phyloP scores from a whole-genome alignment of 768 basidiomycete species.

The Rhizopogon roseolus region DNA sequence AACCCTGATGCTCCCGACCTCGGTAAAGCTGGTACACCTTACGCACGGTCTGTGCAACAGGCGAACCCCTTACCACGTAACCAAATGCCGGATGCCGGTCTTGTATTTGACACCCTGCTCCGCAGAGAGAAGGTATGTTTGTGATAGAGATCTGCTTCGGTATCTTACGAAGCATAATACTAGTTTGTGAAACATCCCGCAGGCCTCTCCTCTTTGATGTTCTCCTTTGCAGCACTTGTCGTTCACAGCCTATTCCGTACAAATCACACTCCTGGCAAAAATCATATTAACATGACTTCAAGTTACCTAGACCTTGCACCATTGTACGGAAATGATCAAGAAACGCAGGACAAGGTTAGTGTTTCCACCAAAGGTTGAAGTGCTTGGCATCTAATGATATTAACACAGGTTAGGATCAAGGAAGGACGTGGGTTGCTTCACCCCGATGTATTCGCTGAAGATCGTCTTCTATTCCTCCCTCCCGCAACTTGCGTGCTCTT shows the following conservation, averaged over 20 bases:
- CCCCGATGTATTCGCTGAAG: slow-evolving; percentile 76
- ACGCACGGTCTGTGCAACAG: slow-evolving; percentile 81
- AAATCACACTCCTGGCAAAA: slow-evolving; percentile 45
- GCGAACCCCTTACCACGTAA: slow-evolving; percentile 56
- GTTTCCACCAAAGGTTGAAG: no score
- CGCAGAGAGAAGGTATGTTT: slow-evolving; percentile 60
- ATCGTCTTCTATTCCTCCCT: slow-evolving; percentile 73
- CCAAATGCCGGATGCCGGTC: slow-evolving; percentile 72
- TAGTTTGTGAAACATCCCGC: slow-evolving; percentile 75
- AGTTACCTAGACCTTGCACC: slow-evolving; percentile 84
- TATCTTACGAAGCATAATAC: slow-evolving; percentile 4
- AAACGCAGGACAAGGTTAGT: slow-evolving; percentile 49
- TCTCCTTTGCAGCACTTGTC: slow-evolving; percentile 77
- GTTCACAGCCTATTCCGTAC: slow-evolving; percentile 89
- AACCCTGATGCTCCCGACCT: slow-evolving; percentile 65
- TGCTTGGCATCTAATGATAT: no score
- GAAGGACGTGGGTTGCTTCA: slow-evolving; percentile 63
- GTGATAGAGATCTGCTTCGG: not conserved
- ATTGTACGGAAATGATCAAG: slow-evolving; percentile 72
- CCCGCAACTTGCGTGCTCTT: slow-evolving; percentile 69
- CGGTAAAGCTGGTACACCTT: slow-evolving; percentile 76
- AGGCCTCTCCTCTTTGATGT: slow-evolving; percentile 77
- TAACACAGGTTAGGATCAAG: slow-evolving; percentile 24
- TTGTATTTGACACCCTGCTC: slow-evolving; percentile 78
- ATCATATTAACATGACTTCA: slow-evolving; percentile 75